Conservation (phyloP, 176 grass and related monocot genomes). For the Coix lacrymajobi region DNA sequence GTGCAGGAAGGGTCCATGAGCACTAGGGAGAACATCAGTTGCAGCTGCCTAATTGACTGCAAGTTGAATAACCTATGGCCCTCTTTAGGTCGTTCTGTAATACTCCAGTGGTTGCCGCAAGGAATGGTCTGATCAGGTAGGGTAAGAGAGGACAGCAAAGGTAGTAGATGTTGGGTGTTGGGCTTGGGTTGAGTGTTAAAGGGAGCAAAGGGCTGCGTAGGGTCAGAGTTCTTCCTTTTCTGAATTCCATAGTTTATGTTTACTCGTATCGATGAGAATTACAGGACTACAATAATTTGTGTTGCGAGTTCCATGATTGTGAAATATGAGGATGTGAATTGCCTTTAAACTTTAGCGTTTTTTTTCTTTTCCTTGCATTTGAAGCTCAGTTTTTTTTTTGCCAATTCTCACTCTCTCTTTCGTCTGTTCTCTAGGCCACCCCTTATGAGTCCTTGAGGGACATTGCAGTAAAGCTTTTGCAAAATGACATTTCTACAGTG, state of each 20-base stretch:
- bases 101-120: too few species aligned
- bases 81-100: too few species aligned
- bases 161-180: background rate
- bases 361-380: background rate
- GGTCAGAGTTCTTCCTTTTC: background rate
- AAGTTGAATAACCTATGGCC: too few species aligned
- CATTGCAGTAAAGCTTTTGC: conserved; percentile 78
- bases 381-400: conserved; percentile 9
- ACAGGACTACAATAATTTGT: background rate
- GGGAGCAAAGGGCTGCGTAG: background rate
- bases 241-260: background rate
- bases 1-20: background rate
- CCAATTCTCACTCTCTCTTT: conserved; percentile 5
- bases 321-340: background rate
- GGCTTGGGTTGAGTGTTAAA: background rate
- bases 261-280: background rate
- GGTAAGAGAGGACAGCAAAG: background rate
- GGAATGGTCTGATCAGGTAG: background rate
- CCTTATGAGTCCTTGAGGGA: conserved; percentile 86
- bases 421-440: conserved; percentile 45
- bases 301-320: background rate
- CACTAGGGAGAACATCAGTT: background rate
- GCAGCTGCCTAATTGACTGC: too few species aligned
- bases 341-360: background rate
- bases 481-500: conserved; percentile 75